Base-by-base conservation (phyloP, 148 eudicot species). In the Agrostemma githago region DNA sequence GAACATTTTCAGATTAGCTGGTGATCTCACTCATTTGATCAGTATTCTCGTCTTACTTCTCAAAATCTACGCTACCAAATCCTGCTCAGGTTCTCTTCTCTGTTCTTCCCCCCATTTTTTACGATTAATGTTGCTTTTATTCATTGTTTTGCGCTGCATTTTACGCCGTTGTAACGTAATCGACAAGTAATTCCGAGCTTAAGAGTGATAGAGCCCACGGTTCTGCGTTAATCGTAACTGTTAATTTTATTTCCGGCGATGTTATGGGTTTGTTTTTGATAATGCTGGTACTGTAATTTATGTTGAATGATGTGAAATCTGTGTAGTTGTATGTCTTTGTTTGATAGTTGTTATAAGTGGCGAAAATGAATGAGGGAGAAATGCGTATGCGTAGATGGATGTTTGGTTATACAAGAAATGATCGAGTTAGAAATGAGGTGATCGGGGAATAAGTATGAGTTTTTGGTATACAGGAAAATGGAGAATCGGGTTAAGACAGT, bases 1-100 rank as follows among this genome's bases (percentile, higher is more conserved):
- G 97, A 91, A 91, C 76, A 85, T 87, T 58, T 91, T 91, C 86
- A 86, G 97, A 81, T 79, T 91, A 10, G 89, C 90, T 2, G 97
- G 97, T 48, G 97, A 91, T 62, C 82, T 91, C 90, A 87, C 91
- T 40, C 97, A 89, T 79, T 79, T 91, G 76, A 78, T 85, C 81
- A 91, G 97, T 66, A 78, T 91, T 63, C 72, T 91, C 10, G 92
- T 91, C 44, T 87, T 89, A 7, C 90, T 91, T 21, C 93, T 91
- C 81, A 91, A 91, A 84, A 89, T 91, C 46, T 88, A 91, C 72
- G 89, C 97, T 68, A 91, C 91, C 71, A 91, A 89, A 81, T 87
- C 97, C 6, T 91, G 97, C 54, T 88, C 97, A 77, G 97, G 97
- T 84, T 10, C 14, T 8, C 10, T 39, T 46, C n/a, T 80, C 14